Evolutionary conservation across 169 alveolate genomes (phyloP).

Genomic region (Plasmodium fragile): DNA sequence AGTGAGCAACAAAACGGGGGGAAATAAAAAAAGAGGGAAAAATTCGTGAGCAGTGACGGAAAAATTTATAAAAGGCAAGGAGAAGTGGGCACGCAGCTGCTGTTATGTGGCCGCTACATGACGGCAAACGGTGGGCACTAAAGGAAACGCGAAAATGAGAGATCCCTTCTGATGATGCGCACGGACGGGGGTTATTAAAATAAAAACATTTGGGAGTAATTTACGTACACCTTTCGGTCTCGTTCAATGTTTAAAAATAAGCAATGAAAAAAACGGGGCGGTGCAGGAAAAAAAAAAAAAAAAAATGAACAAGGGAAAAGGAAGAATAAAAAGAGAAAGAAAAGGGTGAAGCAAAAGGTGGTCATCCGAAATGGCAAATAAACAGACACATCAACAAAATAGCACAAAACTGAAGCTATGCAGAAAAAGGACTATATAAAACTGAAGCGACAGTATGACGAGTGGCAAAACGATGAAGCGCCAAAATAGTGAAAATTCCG

Average conservation of each 20-base stretch:
- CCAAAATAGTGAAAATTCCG: not conserved
- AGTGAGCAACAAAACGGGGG: not conserved
- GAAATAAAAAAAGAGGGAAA: not conserved
- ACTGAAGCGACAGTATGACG: not conserved
- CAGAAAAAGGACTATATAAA: not conserved
- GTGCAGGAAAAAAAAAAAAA: not conserved
- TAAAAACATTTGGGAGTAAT: not conserved
- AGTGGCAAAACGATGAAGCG: not conserved
- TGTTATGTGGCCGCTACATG: not conserved
- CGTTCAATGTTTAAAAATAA: not conserved
- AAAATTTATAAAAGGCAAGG: not conserved
- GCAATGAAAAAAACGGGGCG: not conserved
- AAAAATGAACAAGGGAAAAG: not conserved
- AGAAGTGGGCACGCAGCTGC: not conserved
- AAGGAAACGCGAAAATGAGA: not conserved
- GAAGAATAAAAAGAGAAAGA: not conserved
- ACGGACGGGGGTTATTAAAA: not conserved
- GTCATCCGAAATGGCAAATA: not conserved
- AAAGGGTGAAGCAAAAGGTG: not conserved
- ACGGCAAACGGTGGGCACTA: constrained; percentile 2
- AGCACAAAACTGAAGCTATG: not conserved
- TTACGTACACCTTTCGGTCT: not conserved
- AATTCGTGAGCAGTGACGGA: not conserved
- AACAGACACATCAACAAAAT: not conserved
- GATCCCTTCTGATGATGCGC: not conserved